phyloP scores from a whole-genome alignment of 192 early-diverging fungal genomes.

The Phycomyces nitens region DNA sequence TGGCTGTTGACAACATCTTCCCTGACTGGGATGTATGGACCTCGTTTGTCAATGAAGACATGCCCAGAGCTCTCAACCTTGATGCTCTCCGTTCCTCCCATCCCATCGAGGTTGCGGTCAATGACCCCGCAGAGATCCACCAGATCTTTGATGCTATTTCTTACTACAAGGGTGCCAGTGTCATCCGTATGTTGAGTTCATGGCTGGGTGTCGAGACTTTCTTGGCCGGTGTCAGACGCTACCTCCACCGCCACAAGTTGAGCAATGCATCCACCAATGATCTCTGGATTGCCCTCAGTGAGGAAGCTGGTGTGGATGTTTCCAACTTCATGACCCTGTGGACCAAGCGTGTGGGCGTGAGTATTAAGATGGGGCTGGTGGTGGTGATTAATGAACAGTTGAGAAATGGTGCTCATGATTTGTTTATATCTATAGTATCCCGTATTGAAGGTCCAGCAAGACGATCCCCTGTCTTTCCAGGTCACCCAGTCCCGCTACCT shows the following conservation, averaged over 20 bases:
- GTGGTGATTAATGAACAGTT: too few species aligned
- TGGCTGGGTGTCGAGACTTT: conserved; percentile 68
- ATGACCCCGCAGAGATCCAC: conserved; percentile 79
- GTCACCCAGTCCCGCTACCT: conserved; percentile 84
- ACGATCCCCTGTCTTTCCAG: conserved; percentile 46
- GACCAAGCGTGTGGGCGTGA: conserved; percentile 79
- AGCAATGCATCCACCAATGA: conserved; percentile 84
- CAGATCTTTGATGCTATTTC: conserved; percentile 96
- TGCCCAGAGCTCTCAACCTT: conserved; percentile 69
- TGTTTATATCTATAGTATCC: conserved; percentile 56
- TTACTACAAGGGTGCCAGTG: conserved; percentile 87
- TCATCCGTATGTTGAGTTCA: conserved; percentile 90
- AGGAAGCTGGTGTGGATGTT: conserved; percentile 79
- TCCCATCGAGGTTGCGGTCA: conserved; percentile 88
- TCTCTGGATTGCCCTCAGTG: conserved; percentile 81
- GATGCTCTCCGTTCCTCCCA: conserved; percentile 86
- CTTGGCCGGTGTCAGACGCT: conserved; percentile 65
- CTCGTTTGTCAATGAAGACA: conserved; percentile 75
- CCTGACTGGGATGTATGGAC: conserved; percentile 96
- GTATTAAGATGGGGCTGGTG: too few species aligned
- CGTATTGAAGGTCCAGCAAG: conserved; percentile 67
- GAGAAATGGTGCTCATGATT: too few species aligned
- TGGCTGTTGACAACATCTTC: conserved; percentile 86
- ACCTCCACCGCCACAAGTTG: conserved; percentile 82
- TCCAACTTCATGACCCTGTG: conserved; percentile 81